Base-by-base conservation (phyloP, 768 basidiomycete genomes). In the Lactifluus volemus region DNA sequence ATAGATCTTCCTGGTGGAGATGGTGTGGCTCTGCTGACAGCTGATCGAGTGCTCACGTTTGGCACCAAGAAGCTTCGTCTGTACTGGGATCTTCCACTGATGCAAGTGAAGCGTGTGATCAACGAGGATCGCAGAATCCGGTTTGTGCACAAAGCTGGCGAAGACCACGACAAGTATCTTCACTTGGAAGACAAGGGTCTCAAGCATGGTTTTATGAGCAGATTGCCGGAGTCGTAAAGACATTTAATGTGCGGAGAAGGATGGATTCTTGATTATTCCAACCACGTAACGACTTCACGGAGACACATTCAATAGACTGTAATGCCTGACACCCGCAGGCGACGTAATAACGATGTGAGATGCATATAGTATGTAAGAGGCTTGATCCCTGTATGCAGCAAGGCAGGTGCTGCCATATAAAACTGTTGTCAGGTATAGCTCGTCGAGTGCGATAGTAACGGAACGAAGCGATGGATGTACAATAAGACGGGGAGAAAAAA, bases 41-140 rank as follows among this genome's bases (percentile, higher is more conserved):
- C 85, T 41, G 80, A 83, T 4, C 81, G 86, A 49, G 81, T 98
- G 39, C 72, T 98, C 32, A 85, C 87, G 11, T 92, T 98, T 72
- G 86, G 86, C 81, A 87, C 92, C 11, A 87, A 82, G 71, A 91
- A 82, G 70, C 81, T 98, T 41, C 83, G 83, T 38, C 81, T 96
- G 5, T 85, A 89, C 45, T 99, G 95, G 96, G 93, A 98, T 65
- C 76, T 98, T 14, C 86, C 93, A 0, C 84, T 98, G 70, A 83
- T 82, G 19, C 85, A 91, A 65, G 83, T 98, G 3, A 86, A 90
- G 71, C 91, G 90, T 17, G 84, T 98, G 49, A 88, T 86, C 4
- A 84, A 92, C 30, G 95, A 98, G 70, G 87, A 94, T 68, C 91
- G 84, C 15, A 95, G 95, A 1, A 91, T 99, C 68, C 82, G 89